Evolutionary conservation across 257 asterid genomes (phyloP), one percentile per base, ranked within the genome.

Genomic region (Forsythia suspensa): DNA sequence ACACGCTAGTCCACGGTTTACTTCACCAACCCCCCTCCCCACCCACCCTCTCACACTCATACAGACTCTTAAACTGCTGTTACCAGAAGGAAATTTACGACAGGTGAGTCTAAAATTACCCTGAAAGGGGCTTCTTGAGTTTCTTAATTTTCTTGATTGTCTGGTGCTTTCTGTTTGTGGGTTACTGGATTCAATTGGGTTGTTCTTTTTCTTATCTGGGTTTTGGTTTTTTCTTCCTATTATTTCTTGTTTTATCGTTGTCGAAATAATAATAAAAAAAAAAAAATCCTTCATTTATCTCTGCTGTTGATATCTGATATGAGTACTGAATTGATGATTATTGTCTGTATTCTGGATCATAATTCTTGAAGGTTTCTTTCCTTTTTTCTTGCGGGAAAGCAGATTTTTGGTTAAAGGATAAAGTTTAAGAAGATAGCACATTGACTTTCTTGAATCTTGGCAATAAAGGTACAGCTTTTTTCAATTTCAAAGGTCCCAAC

Each of bases 381-480:
- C 11, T n/a, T 24, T 24, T 48, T 24, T 29, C 34, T 29, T 29
- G 34, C 34, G 34, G 4, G 76, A 44, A 44, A 43, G 39, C 41
- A 72, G 76, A 44, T 44, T 21, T 24, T 72, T 42, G 37, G 15
- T 72, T 52, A n/a, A 7, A 11, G 42, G 66, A 46, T 44, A 72
- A 12, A 21, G 39, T 15, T 39, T 63, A 63, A 76, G 69, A 65
- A 66, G 81, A 82, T 48, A 46, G 38, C 51, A 52, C 10, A 73
- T 42, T 78, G 74, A 78, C 76, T 79, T 77, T 77, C 78, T 73
- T 70, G 70, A 16, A 10, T 78, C 10, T 71, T 37, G 71, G 67
- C 57, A 63, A 16, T 65, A 40, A 69, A 66, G 78, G 79, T 68
- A 3, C 36, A 42, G n/a, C 36, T 74, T 6, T 20, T 38, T 41